Evolutionary conservation across 2,329 filamentous ascomycete genomes (phyloP).

Genomic region (Lithohypha guttulata): DNA sequence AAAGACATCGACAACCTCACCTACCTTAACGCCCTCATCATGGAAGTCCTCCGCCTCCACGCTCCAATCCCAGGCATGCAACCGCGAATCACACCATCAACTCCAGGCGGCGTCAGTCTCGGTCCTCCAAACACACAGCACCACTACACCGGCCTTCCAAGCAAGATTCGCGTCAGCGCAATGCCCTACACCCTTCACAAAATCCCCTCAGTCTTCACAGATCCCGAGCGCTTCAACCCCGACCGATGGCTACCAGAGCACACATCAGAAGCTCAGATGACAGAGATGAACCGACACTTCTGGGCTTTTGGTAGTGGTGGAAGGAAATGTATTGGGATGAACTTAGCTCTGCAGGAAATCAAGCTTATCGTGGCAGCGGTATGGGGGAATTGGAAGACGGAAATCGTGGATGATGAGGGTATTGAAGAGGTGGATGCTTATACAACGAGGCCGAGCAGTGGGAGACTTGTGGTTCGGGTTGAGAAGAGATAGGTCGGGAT

Average conservation of each 20-base stretch:
- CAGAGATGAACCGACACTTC: constrained; percentile 39
- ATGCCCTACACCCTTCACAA: constrained; percentile 44
- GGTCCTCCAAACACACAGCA: constrained; percentile 27
- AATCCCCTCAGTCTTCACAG: constrained; percentile 38
- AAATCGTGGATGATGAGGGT: constrained; percentile 50
- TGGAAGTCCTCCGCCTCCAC: constrained; percentile 52
- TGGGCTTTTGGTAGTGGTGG: constrained; percentile 43
- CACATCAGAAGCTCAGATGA: constrained; percentile 28
- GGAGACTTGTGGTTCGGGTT: constrained; percentile 50
- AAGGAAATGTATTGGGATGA: constrained; percentile 40
- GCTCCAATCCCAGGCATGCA: constrained; percentile 53
- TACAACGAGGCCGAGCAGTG: constrained; percentile 47
- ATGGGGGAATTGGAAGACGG: constrained; percentile 55
- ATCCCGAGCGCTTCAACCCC: constrained; percentile 38
- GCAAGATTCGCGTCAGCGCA: constrained; percentile 35
- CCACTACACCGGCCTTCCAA: constrained; percentile 33
- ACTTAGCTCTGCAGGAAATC: constrained; percentile 50
- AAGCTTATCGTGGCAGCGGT: constrained; percentile 60
- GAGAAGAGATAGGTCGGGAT: constrained; percentile 23
- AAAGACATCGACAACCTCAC: constrained; percentile 41
- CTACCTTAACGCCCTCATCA: constrained; percentile 47
- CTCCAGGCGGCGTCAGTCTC: constrained; percentile 11
- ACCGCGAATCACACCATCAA: constrained; percentile 39
- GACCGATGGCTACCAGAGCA: constrained; percentile 38
- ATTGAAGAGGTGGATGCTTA: constrained; percentile 59